Percentiles rank a stretch among this genome's conserved stretches.
Evolutionary conservation across 2,329 filamentous ascomycete genomes (phyloP).

Genomic region (Cylindrodendrum hubeiense): DNA sequence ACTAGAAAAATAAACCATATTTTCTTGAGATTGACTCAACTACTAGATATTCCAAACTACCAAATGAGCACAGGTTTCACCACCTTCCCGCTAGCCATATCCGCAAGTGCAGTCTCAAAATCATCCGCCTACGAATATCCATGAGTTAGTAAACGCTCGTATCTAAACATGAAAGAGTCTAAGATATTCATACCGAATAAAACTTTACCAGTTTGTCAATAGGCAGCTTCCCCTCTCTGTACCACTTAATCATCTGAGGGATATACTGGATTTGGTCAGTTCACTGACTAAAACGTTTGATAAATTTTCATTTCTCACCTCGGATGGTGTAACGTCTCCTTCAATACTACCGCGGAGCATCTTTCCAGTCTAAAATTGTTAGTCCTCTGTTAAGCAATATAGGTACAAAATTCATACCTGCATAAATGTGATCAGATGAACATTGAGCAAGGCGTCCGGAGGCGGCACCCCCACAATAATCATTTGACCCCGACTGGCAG

Average conservation of each 20-base stretch:
- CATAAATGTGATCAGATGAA: slow-evolving; percentile 12
- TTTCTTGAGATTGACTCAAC: neutral
- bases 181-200: slow-evolving; percentile 8
- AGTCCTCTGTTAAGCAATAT: neutral
- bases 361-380: slow-evolving; percentile 10
- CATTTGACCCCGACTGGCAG: slow-evolving; percentile 20
- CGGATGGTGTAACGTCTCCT: slow-evolving; percentile 4
- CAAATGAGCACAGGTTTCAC: neutral
- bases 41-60: neutral
- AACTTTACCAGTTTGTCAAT: slow-evolving; percentile 15
- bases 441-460: slow-evolving; percentile 12
- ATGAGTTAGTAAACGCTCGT: neutral
- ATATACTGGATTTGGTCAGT: slow-evolving; percentile 5
- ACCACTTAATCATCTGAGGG: slow-evolving; percentile 15
- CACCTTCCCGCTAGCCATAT: neutral
- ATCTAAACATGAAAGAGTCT: neutral
- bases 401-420: neutral
- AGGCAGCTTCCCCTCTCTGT: slow-evolving; percentile 6
- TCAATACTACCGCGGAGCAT: slow-evolving; percentile 12
- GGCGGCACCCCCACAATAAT: slow-evolving; percentile 23
- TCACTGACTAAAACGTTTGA: neutral
- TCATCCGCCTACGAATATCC: neutral
- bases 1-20: neutral
- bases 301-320: neutral
- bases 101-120: neutral